Percentiles rank a stretch among this genome's conserved stretches.
Conservation (phyloP, 768 basidiomycete genomes). For the Gyrodon lividus region DNA sequence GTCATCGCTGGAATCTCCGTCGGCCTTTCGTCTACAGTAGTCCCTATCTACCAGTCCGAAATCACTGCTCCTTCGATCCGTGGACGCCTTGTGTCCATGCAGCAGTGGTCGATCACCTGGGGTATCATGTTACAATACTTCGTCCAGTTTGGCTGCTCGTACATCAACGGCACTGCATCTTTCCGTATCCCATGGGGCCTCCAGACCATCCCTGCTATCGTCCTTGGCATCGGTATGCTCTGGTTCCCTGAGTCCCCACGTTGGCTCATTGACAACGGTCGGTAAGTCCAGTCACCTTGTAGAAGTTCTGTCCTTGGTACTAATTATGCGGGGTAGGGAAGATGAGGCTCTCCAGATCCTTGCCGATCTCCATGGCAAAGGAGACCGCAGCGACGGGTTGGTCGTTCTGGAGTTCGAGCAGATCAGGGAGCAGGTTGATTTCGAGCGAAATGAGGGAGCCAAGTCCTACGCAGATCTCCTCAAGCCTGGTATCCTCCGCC, state of each 20-base stretch:
- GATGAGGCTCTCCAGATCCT: conserved; percentile 69
- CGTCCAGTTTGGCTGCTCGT: conserved; percentile 70
- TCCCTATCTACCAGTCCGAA: conserved; percentile 76
- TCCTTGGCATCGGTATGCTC: conserved; percentile 66
- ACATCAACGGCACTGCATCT: conserved; percentile 63
- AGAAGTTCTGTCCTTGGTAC: neutral
- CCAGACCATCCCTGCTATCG: conserved; percentile 74
- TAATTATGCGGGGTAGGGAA: conserved; percentile 19
- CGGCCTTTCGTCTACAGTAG: conserved; percentile 62
- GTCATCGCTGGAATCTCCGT: conserved; percentile 68
- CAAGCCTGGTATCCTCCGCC: conserved; percentile 63
- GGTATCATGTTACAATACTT: conserved; percentile 77
- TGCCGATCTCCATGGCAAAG: conserved; percentile 68
- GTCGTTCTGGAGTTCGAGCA: conserved; percentile 72
- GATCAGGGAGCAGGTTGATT: conserved; percentile 53
- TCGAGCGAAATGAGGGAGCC: conserved; percentile 68
- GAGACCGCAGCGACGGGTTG: conserved; percentile 55
- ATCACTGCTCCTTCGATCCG: conserved; percentile 70
- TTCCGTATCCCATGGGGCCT: conserved; percentile 82
- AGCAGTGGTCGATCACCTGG: conserved; percentile 83
- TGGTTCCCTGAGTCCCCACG: conserved; percentile 71
- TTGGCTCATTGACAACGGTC: conserved; percentile 64
- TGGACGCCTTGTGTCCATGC: conserved; percentile 72
- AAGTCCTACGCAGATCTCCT: conserved; percentile 69
- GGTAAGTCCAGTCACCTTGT: conserved; percentile 28